phyloP scores from a whole-genome alignment of 1,284 basidiomycete genomes.

The Trametes pubescens region DNA sequence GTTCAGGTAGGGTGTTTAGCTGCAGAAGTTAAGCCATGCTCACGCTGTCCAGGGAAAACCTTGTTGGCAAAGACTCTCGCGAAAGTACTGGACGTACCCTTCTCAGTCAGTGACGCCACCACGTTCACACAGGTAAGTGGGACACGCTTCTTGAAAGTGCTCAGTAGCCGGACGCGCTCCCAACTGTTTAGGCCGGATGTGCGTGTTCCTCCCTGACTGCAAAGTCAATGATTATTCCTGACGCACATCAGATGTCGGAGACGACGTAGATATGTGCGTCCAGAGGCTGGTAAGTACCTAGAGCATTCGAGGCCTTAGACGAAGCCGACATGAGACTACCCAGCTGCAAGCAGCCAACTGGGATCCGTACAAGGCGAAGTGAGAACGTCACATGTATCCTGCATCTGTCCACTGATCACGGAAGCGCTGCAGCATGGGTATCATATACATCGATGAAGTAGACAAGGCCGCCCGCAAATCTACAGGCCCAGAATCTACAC shows the following conservation, averaged over 20 bases:
- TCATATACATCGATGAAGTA: constrained; percentile 96
- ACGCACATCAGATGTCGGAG: constrained; percentile 79
- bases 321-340: constrained; percentile 5
- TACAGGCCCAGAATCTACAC: constrained; percentile 71
- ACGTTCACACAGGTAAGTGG: constrained; percentile 76
- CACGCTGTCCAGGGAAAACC: constrained; percentile 73
- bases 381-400: background rate
- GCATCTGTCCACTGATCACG: background rate
- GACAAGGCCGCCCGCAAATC: constrained; percentile 90
- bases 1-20: constrained; percentile 63
- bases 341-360: constrained; percentile 88
- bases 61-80: constrained; percentile 87
- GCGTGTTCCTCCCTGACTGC: constrained; percentile 43
- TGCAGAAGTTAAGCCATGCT: background rate
- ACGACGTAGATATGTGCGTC: constrained; percentile 92
- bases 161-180: too few species aligned
- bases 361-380: constrained; percentile 86
- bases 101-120: constrained; percentile 89
- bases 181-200: constrained; percentile 75
- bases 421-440: constrained; percentile 73
- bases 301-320: constrained; percentile 4
- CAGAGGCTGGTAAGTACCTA: constrained; percentile 68
- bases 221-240: background rate
- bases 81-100: constrained; percentile 88
- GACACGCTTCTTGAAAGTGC: constrained; percentile 2